Evolutionary conservation across 78 protist genomes (phyloP).

Genomic region (Dictyostelium intermedium): DNA sequence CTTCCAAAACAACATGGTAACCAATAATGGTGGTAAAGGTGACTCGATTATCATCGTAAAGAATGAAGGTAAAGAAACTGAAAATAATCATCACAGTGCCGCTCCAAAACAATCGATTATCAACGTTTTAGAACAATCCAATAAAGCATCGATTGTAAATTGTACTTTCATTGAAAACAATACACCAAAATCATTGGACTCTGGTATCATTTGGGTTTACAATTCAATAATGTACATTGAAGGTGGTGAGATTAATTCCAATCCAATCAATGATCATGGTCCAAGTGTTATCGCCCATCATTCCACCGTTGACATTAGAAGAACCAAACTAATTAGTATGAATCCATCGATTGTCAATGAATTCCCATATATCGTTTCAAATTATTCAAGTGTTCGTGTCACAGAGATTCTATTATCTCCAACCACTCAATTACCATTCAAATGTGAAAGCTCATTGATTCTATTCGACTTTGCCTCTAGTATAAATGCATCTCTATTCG

Average conservation of each 20-base stretch:
- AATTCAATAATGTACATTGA: background rate
- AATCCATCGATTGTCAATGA: background rate
- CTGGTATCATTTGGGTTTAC: background rate
- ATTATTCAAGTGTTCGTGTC: background rate
- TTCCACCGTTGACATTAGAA: background rate
- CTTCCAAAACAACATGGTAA: background rate
- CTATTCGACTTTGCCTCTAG: background rate
- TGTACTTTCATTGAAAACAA: background rate
- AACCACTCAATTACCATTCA: background rate
- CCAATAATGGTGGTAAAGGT: slow-evolving; percentile 4
- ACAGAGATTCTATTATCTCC: background rate
- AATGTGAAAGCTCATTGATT: background rate
- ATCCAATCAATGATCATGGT: background rate
- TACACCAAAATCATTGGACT: background rate
- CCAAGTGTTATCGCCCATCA: background rate
- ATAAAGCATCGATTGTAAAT: background rate
- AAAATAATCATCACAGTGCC: background rate
- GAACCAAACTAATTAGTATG: background rate
- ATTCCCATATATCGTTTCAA: background rate
- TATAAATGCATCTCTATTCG: background rate
- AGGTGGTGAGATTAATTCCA: background rate
- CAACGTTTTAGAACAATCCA: background rate
- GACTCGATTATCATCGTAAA: background rate
- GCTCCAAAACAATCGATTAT: background rate
- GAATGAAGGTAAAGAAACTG: background rate